Evolutionary conservation across 768 basidiomycete species (phyloP), one percentile per base, ranked within the genome.

Genomic region (Amanita rubescens): DNA sequence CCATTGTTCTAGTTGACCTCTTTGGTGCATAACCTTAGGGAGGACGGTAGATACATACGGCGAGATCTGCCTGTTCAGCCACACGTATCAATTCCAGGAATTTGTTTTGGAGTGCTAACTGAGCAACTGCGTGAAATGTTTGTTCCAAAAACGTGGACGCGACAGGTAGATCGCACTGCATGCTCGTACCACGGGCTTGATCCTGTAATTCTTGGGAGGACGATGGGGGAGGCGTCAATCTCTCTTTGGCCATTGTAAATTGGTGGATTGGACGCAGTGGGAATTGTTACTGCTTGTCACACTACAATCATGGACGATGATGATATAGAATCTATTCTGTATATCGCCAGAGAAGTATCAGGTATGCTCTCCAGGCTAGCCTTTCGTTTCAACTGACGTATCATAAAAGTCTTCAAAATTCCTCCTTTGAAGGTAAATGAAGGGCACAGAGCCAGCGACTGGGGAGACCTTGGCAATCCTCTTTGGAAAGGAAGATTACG

Each of bases 401-500:
- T 58, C 43, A n/a, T 34, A 42, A 19, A 67, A 94, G 94, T 95
- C 34, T 95, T 86, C 75, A 90, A 86, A 73, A 91, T 96, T 44
- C 94, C 94, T 2, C 84, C 93, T 44, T 72, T 94, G 62, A 91
- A 81, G 63, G 78, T 77, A 35, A 88, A 92, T 62, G 89, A 93
- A 63, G 94, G 94, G 8, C 87, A 95, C 70, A 85, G 90, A 50
- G 94, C 94, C 10, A 85, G 84, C 51, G 90, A 93, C 59, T 97
- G 94, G 94, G 90, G 93, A 14, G 87, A 93, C 67, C 79, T 94
- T 38, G 78, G 78, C 15, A 63, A 77, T 52, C 90, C 91, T 3
- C 69, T 97, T 20, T 97, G 94, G 94, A 94, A 94, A 65, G 94
- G 94, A 15, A 78, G 94, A 39, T 71, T 97, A 58, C 80, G 92